These are phyloP conservation scores for Carex parvula DNA, from an alignment of 176 grass and related monocot genomes.

Conservation along the genomic window DNA sequence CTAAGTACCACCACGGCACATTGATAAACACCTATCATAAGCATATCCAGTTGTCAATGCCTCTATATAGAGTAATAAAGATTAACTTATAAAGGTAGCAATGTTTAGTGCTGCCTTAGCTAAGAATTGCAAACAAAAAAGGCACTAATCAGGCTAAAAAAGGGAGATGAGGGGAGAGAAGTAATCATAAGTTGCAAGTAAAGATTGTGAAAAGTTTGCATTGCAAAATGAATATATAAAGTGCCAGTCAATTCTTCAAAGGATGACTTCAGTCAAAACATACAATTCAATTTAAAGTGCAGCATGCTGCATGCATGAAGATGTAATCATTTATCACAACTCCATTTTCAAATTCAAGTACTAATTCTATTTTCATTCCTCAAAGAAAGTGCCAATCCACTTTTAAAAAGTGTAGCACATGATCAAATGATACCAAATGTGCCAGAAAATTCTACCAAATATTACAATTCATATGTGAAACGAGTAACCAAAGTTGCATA, in stretches of 20 bases:
- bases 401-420: conserved; percentile 11
- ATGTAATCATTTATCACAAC: not conserved
- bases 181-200: not conserved
- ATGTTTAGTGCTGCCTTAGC: not conserved
- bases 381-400: not conserved
- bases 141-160: not conserved
- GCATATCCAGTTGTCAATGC: conserved; percentile 10
- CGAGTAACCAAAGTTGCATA: not conserved
- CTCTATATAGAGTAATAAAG: not conserved
- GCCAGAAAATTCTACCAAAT: not conserved
- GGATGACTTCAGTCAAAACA: not conserved
- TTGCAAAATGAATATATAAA: conserved; percentile 16
- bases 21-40: conserved; percentile 86
- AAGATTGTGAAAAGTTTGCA: not conserved
- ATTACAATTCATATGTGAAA: not conserved
- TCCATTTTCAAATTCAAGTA: not conserved
- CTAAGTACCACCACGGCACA: conserved; percentile 97
- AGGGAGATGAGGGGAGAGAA: not conserved
- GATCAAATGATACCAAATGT: not conserved
- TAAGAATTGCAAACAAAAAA: not conserved
- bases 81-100: not conserved
- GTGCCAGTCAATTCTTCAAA: not conserved
- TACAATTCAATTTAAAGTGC: conserved; percentile 16
- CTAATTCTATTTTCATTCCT: not conserved
- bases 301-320: not conserved